phyloP scores from a whole-genome alignment of 2,329 filamentous ascomycete genomes.

The Cladosporium colombiae region DNA sequence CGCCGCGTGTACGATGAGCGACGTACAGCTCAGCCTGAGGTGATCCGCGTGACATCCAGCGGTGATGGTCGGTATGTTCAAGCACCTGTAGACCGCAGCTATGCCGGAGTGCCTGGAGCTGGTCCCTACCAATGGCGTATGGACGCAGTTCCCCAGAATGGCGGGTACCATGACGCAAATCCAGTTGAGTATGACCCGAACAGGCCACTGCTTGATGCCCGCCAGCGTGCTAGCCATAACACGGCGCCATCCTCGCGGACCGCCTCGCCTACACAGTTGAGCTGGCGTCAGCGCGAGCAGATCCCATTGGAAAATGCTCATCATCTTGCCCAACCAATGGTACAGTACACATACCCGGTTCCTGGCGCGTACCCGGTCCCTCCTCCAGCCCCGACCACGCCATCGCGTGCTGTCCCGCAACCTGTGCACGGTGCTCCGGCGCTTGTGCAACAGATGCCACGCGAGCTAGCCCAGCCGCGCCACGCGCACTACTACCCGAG shows the following conservation, averaged over 20 bases:
- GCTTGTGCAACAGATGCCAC: constrained; percentile 34
- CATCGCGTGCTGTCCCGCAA: constrained; percentile 14
- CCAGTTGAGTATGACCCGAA: constrained; percentile 9
- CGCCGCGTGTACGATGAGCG: background rate
- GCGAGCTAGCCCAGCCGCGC: too few relatives aligned
- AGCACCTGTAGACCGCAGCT: background rate
- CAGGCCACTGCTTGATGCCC: constrained; percentile 2
- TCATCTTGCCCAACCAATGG: background rate
- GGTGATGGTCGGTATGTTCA: constrained; percentile 7
- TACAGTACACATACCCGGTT: constrained; percentile 14
- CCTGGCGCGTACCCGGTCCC: background rate
- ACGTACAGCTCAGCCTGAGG: background rate
- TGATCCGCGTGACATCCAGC: background rate
- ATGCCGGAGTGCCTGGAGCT: background rate
- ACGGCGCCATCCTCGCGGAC: background rate
- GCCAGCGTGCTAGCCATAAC: background rate
- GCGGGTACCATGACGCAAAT: background rate
- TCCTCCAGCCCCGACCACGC: constrained; percentile 20
- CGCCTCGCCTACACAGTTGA: background rate
- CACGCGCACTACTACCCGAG: background rate
- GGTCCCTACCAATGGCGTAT: background rate
- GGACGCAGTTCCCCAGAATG: background rate
- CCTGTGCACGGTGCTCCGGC: constrained; percentile 39
- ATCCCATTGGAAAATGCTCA: background rate
- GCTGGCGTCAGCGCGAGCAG: background rate